A percentile compares a stretch with the other conserved stretches of the same genome.
These are phyloP conservation scores for Zelopaecilomyces penicillatus DNA, from an alignment of 2,329 filamentous ascomycete genomes.

Conservation along the genomic window DNA sequence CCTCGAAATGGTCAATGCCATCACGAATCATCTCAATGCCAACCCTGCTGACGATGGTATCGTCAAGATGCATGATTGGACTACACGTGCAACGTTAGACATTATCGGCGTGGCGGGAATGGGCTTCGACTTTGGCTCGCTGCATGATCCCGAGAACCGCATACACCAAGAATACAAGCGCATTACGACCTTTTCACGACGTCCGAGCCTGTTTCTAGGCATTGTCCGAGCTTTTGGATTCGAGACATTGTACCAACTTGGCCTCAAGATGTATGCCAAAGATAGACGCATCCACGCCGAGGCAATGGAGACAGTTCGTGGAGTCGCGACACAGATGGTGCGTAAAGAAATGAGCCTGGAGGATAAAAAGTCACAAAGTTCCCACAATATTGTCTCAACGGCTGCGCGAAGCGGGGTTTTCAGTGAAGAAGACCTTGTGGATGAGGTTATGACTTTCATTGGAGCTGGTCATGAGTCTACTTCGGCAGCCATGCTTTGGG, in stretches of 20 bases:
- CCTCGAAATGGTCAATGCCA: slow-evolving; percentile 14
- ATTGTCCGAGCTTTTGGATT: too few relatives aligned
- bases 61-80: slow-evolving; percentile 10
- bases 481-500: slow-evolving; percentile 32
- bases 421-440: slow-evolving; percentile 22
- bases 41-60: neutral
- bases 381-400: too few relatives aligned
- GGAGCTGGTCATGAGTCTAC: slow-evolving; percentile 37
- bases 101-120: slow-evolving; percentile 26
- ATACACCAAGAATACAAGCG: neutral
- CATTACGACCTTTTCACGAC: neutral
- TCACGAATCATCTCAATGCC: slow-evolving; percentile 2
- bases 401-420: too few relatives aligned
- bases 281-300: too few relatives aligned
- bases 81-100: slow-evolving; percentile 23
- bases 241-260: too few relatives aligned
- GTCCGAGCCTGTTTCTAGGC: too few relatives aligned
- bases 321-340: too few relatives aligned
- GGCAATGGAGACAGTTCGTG: too few relatives aligned
- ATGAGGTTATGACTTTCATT: slow-evolving; percentile 34
- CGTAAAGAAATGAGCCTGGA: too few relatives aligned
- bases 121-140: neutral
- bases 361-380: too few relatives aligned
- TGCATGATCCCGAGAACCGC: neutral
- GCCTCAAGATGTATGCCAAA: too few relatives aligned